A percentile compares a stretch with the other conserved stretches of the same genome.
These are phyloP conservation scores for Sporothrix pallida DNA, from an alignment of 2,329 filamentous ascomycete genomes.

Conservation along the genomic window DNA sequence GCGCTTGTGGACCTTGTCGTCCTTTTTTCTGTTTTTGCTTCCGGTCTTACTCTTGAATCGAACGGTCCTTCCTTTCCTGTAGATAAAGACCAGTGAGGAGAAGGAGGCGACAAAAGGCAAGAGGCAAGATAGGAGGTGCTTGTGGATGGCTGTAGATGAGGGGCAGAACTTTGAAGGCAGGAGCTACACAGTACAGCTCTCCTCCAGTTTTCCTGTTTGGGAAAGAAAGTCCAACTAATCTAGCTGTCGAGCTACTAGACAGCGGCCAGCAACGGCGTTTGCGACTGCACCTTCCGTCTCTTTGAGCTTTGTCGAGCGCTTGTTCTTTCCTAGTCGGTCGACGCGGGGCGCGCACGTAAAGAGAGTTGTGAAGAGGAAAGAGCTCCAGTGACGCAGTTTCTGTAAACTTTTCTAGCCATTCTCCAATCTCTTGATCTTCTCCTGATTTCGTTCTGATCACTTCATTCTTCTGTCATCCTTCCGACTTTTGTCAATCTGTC, in stretches of 20 bases:
- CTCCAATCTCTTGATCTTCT: too few relatives aligned
- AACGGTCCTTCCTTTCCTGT: background rate
- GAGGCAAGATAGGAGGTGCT: background rate
- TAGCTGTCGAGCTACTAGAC: background rate
- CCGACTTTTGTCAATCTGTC: background rate
- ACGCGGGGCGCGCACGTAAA: background rate
- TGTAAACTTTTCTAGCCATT: background rate
- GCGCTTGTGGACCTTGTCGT: too few relatives aligned
- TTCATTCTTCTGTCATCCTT: too few relatives aligned
- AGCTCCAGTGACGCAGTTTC: background rate
- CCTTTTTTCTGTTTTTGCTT: too few relatives aligned
- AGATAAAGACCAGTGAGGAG: constrained; percentile 1
- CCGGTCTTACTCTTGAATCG: background rate
- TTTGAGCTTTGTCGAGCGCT: background rate
- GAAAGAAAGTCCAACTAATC: constrained; percentile 25
- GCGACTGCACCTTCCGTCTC: background rate
- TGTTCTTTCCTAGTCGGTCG: constrained; percentile 26
- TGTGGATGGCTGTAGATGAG: background rate
- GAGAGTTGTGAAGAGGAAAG: background rate
- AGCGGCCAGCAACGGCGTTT: background rate
- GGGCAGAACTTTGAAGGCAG: constrained; percentile 2
- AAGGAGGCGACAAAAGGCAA: background rate
- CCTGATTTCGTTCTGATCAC: too few relatives aligned
- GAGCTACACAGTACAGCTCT: background rate
- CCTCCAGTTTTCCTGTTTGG: constrained; percentile 27